Evolutionary conservation across 768 basidiomycete genomes (phyloP), one percentile per base, ranked within the genome.

Genomic region (Auricularia sp.): DNA sequence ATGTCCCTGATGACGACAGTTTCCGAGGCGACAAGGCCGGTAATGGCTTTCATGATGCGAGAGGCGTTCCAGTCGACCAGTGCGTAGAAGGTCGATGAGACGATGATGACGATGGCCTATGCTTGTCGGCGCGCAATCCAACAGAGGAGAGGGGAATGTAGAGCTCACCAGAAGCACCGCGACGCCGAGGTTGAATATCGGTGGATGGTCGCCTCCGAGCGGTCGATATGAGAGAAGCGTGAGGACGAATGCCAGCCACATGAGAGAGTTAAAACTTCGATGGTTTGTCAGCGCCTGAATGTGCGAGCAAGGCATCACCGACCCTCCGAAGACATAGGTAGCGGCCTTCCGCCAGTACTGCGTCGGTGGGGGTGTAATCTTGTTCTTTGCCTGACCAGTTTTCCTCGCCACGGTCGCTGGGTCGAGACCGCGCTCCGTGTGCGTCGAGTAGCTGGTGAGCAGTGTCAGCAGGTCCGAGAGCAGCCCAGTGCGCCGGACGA

Each of bases 11-110:
- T 79, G 44, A 88, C 82, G 56, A 85, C 77, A 43, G 86, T 82
- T 63, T 84, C 84, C 36, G 84, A 81, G 0, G 87, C 85, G 2
- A 88, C 80, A 71, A 88, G 85, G 67, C 82, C 81, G 68, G 84
- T 81, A 68, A 87, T 86, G 7, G 84, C 84, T 1, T 80, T 76
- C 83, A 86, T 86, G 60, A 85, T 81, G 18, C 81, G 76, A 0
- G 79, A 75, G 0, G 85, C 85, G 0, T 82, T 81, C 67, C 78
- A 85, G 71, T 85, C 85, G 47, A 81, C 80, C 3, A 78, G 72
- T 2, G 83, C 81, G 61, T 83, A 83, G 70, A 83, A 77, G 1
- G 76, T 77, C 3, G 79, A 71, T 2, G 79, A 80, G 43, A 80
- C 54, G 61, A 74, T 66, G 62, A 78, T 80, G 64, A 80, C 79